Percentiles rank a stretch among this genome's conserved stretches.
Evolutionary conservation across 176 grass and related monocot species (phyloP).

Genomic region (Carex littledalei): DNA sequence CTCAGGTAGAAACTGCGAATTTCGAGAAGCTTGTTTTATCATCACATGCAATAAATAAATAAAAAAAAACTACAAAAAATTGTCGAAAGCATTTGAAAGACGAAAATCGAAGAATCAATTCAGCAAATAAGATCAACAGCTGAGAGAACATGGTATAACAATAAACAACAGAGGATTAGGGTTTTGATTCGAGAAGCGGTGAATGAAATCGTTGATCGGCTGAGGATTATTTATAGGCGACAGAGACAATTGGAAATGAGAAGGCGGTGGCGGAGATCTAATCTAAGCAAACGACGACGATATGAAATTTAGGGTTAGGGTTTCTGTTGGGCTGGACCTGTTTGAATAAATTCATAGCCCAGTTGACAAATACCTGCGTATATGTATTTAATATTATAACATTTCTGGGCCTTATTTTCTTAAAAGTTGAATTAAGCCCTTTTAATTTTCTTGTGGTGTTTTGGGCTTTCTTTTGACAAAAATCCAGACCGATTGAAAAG

Average conservation of each 20-base stretch:
- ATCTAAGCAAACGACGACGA: not conserved
- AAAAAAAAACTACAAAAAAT: not conserved
- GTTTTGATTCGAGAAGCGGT: not conserved
- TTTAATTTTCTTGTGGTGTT: no score
- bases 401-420: no score
- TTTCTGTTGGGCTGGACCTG: not conserved
- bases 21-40: conserved; percentile 20
- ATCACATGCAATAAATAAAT: not conserved
- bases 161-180: not conserved
- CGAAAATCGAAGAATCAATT: not conserved
- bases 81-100: not conserved
- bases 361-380: no score
- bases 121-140: not conserved
- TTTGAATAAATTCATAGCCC: not conserved
- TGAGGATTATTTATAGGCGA: not conserved
- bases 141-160: no score
- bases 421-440: no score
- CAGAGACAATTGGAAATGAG: not conserved
- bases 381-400: no score
- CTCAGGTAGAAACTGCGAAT: conserved; percentile 21
- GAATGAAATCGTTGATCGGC: not conserved
- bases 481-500: no score
- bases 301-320: conserved; percentile 10
- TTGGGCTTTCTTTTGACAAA: no score
- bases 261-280: not conserved